Evolutionary conservation across 2,329 filamentous ascomycete species (phyloP).

Genomic region (Coniochaeta hoffmannii): DNA sequence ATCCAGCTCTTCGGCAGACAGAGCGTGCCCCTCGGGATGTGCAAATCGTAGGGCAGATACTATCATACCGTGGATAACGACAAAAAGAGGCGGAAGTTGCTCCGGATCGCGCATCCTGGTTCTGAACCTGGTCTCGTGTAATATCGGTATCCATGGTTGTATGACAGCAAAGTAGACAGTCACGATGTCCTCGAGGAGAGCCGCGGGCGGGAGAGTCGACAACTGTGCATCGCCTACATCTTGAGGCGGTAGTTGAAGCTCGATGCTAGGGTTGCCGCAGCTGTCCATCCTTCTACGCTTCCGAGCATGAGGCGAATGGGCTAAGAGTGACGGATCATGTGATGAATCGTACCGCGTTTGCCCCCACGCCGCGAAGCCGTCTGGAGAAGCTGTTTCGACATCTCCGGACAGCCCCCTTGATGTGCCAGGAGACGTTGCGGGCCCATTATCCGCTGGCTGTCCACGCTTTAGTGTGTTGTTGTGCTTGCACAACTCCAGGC

Average conservation of each 20-base stretch:
- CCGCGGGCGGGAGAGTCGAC: not conserved
- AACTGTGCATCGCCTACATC: not conserved
- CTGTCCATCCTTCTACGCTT: constrained; percentile 4
- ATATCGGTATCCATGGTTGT: constrained; percentile 28
- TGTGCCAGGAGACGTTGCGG: not conserved
- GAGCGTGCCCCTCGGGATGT: constrained; percentile 14
- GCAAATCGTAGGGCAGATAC: constrained; percentile 17
- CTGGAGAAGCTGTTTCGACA: not conserved
- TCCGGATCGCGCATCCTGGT: constrained; percentile 15
- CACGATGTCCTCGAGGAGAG: constrained; percentile 1
- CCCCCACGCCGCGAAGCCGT: too few relatives aligned
- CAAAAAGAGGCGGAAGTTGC: constrained; percentile 17
- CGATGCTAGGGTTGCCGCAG: constrained; percentile 1
- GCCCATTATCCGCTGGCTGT: not conserved
- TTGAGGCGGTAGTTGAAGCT: not conserved
- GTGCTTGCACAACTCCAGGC: constrained; percentile 1
- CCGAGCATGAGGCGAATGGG: not conserved
- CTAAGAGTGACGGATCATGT: not conserved
- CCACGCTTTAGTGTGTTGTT: not conserved
- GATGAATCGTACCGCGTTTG: not conserved
- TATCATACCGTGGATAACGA: constrained; percentile 26
- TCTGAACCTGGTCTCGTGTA: constrained; percentile 25
- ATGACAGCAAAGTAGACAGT: constrained; percentile 18
- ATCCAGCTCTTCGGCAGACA: constrained; percentile 4
- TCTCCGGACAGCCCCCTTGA: not conserved